Base-by-base conservation (phyloP, 305 asterid genomes). In the Striga hermonthica region DNA sequence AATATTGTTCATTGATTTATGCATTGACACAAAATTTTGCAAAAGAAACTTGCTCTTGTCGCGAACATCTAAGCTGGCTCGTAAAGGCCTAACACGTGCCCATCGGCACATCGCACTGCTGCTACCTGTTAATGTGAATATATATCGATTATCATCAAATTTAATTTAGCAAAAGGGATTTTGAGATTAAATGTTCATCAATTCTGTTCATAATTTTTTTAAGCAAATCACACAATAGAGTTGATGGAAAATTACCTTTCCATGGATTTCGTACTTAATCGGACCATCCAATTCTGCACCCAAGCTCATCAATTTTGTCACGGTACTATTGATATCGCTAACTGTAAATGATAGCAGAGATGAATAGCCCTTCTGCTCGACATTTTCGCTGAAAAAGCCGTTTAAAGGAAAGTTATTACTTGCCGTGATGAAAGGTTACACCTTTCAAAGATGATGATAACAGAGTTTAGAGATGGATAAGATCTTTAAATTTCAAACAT, bases 221-320 rank as follows among this genome's bases (percentile, higher is more conserved):
- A 22, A 22, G 31, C 31, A 22, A 22, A 22, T 22, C 31, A 22
- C 31, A 22, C 31, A 22, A 22, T 22, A 22, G 1, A 22, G 31
- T 22, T 22, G 31, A 22, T 22, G 31, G 14, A 34, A 50, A 59
- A 37, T 37, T 82, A 92, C 98, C 95, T 92, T 92, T 47, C 97
- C 98, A 75, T 92, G 96, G 73, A 83, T 69, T 80, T 89, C 97
- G 65, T 92, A 74, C 78, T 86, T 92, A 57, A 89, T 87, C 12
- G 91, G 91, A 70, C 97, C 97, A 72, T 89, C 98, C 76, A 92
- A 68, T 78, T 92, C 93, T 16, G 97, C 97, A 3, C 98, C 97
- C 66, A 89, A 81, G 54, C 88, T 76, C 86, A 93, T 82, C 68
- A 90, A 80, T 62, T 93, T 93, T 10, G 95, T 63, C 67, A 86